Evolutionary conservation across 192 early-diverging fungal species (phyloP).

Genomic region (Umbelopsis sp.): DNA sequence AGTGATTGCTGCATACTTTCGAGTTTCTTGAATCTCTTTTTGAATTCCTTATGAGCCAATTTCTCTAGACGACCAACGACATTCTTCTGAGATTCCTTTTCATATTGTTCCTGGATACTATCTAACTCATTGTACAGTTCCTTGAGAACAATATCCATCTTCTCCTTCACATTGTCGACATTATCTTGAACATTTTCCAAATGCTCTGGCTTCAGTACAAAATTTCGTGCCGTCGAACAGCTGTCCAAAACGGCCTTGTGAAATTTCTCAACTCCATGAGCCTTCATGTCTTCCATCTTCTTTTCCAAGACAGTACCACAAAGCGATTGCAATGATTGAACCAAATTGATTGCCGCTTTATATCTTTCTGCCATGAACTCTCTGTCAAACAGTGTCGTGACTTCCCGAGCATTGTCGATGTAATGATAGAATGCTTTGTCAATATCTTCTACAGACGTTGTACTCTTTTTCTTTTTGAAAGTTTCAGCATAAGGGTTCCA

Average conservation of each 20-base stretch:
- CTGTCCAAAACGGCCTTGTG: slow-evolving; percentile 6
- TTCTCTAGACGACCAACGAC: slow-evolving; percentile 54
- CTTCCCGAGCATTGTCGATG: slow-evolving; percentile 50
- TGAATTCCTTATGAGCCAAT: slow-evolving; percentile 67
- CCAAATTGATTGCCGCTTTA: background rate
- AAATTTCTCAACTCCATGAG: slow-evolving; percentile 9
- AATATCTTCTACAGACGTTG: slow-evolving; percentile 40
- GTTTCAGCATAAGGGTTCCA: slow-evolving; percentile 51
- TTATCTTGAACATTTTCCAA: slow-evolving; percentile 31
- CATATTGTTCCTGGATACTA: slow-evolving; percentile 28
- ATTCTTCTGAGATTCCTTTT: slow-evolving; percentile 1
- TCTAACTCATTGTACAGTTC: slow-evolving; percentile 44
- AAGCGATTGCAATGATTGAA: slow-evolving; percentile 17
- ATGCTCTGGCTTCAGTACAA: slow-evolving; percentile 29
- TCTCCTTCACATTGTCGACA: background rate
- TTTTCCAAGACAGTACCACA: slow-evolving; percentile 18
- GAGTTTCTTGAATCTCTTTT: slow-evolving; percentile 62
- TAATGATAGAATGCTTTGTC: slow-evolving; percentile 47
- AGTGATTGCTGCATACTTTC: slow-evolving; percentile 60
- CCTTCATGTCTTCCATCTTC: slow-evolving; percentile 23
- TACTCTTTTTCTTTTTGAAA: slow-evolving; percentile 35
- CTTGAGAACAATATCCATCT: background rate
- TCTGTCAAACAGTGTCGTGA: slow-evolving; percentile 17
- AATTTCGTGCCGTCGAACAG: background rate
- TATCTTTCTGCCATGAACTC: slow-evolving; percentile 24